phyloP scores from a whole-genome alignment of 208 protist species.

The Angomonas deanei region DNA sequence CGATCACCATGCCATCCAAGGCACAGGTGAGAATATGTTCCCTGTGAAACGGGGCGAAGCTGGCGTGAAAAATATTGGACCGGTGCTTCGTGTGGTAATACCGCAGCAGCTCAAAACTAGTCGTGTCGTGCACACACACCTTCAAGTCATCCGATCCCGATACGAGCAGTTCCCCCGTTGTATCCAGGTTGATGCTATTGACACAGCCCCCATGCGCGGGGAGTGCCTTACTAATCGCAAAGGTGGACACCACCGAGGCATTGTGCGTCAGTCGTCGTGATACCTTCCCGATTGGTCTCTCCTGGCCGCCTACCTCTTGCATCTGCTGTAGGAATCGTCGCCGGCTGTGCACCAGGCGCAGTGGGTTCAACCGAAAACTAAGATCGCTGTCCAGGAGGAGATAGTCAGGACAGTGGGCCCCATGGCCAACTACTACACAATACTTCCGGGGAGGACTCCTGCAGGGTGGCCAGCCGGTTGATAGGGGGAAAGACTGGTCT shows the following conservation, averaged over 20 bases:
- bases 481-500: too few relatives aligned
- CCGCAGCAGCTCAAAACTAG: neutral
- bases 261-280: too few relatives aligned
- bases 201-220: conserved; percentile 41
- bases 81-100: conserved; percentile 28
- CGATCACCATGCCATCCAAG: conserved; percentile 26
- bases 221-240: conserved; percentile 10
- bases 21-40: conserved; percentile 27
- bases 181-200: conserved; percentile 34
- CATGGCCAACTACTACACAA: conserved; percentile 6
- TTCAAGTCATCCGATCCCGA: conserved; percentile 39
- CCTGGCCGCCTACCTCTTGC: neutral
- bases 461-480: too few relatives aligned
- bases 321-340: neutral
- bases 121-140: conserved; percentile 36
- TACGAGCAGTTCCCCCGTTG: conserved; percentile 23
- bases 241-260: neutral
- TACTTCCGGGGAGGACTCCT: too few relatives aligned
- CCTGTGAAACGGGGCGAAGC: conserved; percentile 21
- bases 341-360: neutral
- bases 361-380: conserved; percentile 18
- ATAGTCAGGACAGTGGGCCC: conserved; percentile 8
- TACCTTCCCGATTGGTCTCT: too few relatives aligned
- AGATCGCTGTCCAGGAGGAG: conserved; percentile 19
- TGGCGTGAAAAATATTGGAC: conserved; percentile 46